Evolutionary conservation across 345 rosid species (phyloP), one percentile per base, ranked within the genome.

Genomic region (Arabidopsis arenosa): DNA sequence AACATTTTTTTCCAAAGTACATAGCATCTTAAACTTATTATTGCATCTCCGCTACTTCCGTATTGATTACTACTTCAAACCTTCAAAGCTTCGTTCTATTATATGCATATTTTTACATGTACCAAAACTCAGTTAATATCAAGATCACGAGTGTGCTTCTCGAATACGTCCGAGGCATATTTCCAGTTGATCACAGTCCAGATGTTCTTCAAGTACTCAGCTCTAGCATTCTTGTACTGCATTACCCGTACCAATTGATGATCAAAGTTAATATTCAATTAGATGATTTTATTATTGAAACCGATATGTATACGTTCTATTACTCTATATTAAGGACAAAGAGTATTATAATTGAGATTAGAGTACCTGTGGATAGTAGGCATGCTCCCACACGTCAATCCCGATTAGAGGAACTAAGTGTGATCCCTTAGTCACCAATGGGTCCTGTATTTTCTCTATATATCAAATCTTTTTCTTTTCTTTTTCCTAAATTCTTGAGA

Each of bases 331-430:
- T 2, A 2, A 5, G 6, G 6, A 9, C 14, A 41, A 21, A 5
- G 8, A n/a, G 23, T 56, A 7, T 33, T 39, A 21, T 1, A 48
- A 5, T 8, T 6, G 28, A 40, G 5, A 30, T 0, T 9, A 7
- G 8, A 35, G 40, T 78, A 95, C 99, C 91, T 95, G 99, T 37
- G 88, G 81, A 72, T 95, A 95, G 86, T 95, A 95, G 21, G 97
- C 99, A 76, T 92, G 99, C 85, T 95, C 99, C 99, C 97, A 95
- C 23, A 92, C 99, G 82, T 92, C 97, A 72, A 95, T 81, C 4
- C 99, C 99, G 55, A 95, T 81, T 55, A 95, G 78, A 33, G 97
- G 97, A 84, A 89, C 87, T 66, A 95, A 63, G 58, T 55, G 66
- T 64, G 88, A 45, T 63, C 93, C 97, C 82, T 87, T 90, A 17